Evolutionary conservation across 805 yeast species (phyloP).

Genomic region (Saccharomycopsis fermentans): DNA sequence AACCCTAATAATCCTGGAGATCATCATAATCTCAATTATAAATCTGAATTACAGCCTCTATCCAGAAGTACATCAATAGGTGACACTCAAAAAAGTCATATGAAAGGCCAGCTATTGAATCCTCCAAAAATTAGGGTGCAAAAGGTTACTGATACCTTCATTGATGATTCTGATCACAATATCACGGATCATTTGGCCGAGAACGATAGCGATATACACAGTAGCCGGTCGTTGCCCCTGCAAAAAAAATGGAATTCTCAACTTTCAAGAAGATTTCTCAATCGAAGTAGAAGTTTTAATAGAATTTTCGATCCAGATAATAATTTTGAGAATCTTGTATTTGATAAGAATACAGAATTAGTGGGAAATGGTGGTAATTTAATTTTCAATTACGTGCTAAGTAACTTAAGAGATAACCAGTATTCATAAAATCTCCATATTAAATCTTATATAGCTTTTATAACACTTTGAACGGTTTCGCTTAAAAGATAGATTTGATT

Average conservation of each 20-base stretch:
- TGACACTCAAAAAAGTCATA: not conserved
- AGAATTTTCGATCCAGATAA: constrained; percentile 6
- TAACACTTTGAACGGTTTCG: not conserved
- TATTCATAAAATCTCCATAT: not conserved
- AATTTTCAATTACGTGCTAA: constrained; percentile 7
- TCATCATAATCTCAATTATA: not conserved
- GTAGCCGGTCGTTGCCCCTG: constrained; percentile 9
- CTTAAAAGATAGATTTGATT: not conserved
- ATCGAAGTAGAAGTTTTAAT: constrained; percentile 9
- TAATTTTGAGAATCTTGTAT: not conserved
- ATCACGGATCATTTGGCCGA: not conserved
- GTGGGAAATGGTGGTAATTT: constrained; percentile 16
- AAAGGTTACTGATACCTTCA: not conserved
- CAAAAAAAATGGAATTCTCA: not conserved
- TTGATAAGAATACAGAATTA: constrained; percentile 11
- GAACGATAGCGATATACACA: constrained; percentile 2
- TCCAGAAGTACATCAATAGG: constrained; percentile 11
- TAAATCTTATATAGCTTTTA: not conserved
- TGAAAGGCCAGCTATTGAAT: not conserved
- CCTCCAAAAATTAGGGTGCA: not conserved
- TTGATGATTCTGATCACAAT: no score
- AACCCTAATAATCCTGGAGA: not conserved
- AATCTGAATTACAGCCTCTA: not conserved
- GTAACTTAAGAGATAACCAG: not conserved
- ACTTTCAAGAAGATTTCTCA: constrained; percentile 2